A percentile compares a stretch with the other conserved stretches of the same genome.
phyloP scores from a whole-genome alignment of 2,329 filamentous ascomycete species.

The Fusarium sulawesiense region DNA sequence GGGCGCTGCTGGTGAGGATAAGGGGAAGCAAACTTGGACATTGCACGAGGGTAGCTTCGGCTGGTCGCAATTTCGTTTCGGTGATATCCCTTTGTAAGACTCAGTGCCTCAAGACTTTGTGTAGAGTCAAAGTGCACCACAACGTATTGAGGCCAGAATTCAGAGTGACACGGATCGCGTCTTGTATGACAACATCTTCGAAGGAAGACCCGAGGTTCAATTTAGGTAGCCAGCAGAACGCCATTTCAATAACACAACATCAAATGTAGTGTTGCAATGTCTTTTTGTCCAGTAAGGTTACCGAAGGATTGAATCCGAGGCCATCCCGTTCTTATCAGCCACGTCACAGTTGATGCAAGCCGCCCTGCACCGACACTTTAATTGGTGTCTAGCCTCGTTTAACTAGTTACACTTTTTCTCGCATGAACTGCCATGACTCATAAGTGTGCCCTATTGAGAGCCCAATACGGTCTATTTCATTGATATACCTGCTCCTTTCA shows the following conservation, averaged over 20 bases:
- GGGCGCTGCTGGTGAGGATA: slow-evolving; percentile 58
- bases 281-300: slow-evolving; percentile 4
- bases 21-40: slow-evolving; percentile 58
- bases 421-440: neutral
- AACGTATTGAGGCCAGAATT: neutral
- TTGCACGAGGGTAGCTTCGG: slow-evolving; percentile 58
- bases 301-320: slow-evolving; percentile 7
- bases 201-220: neutral
- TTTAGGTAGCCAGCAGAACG: neutral
- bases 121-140: neutral
- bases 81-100: slow-evolving; percentile 46
- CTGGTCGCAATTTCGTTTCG: slow-evolving; percentile 62
- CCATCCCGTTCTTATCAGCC: slow-evolving; percentile 23
- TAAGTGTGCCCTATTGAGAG: neutral
- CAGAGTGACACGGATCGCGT: neutral
- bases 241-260: neutral
- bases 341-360: slow-evolving; percentile 30
- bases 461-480: slow-evolving; percentile 17
- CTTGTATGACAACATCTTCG: neutral
- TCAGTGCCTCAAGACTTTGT: slow-evolving; percentile 10
- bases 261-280: neutral
- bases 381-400: slow-evolving; percentile 3
- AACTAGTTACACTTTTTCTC: neutral
- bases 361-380: neutral
- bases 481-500: slow-evolving; percentile 57